Evolutionary conservation across 1,139 yeast species (phyloP), one percentile per base, ranked within the genome.

Genomic region (Blastobotrys elegans): DNA sequence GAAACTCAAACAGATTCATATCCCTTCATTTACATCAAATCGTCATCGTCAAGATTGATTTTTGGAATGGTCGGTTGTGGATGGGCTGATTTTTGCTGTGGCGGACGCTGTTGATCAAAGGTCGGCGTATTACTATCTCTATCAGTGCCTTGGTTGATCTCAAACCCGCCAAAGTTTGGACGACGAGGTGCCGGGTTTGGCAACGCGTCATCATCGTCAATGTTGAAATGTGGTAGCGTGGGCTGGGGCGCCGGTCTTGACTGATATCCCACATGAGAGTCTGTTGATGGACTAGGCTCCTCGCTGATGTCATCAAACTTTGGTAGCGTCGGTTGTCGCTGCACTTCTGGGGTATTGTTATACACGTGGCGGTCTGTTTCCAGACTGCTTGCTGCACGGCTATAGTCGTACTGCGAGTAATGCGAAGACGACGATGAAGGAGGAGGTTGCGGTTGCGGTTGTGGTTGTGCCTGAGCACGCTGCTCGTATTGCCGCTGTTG

Each of bases 1-100:
- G 43, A 27, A 36, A 11, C 6, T 30, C 16, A 30, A 13, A 30
- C 5, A 30, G 17, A 6, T 13, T n/a, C n/a, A n/a, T n/a, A n/a
- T n/a, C n/a, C n/a, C 17, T 13, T 36, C 4, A 4, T 20, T 14
- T 36, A 36, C 5, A 36, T 4, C 29, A 36, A 14, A 39, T 39
- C 42, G n/a, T n/a, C n/a, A 17, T 39, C 34, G 13, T 39, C 42
- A 16, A 39, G n/a, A 29, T 39, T 21, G 13, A 39, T 39, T 6
- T 44, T 40, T 14, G 54, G 53, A 33, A 52, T 29, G 14, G 54
- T 49, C 2, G 54, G 55, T 35, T 47, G 47, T 26, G 41, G 35
- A n/a, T 8, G 42, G 6, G 6, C n/a, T 10, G 40, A 17, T 33
- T 5, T 3, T 10, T n/a, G 24, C 3, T 18, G 38, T 17, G 34